Evolutionary conservation across 2,329 filamentous ascomycete species (phyloP).

Genomic region (Sarocladium strictum): DNA sequence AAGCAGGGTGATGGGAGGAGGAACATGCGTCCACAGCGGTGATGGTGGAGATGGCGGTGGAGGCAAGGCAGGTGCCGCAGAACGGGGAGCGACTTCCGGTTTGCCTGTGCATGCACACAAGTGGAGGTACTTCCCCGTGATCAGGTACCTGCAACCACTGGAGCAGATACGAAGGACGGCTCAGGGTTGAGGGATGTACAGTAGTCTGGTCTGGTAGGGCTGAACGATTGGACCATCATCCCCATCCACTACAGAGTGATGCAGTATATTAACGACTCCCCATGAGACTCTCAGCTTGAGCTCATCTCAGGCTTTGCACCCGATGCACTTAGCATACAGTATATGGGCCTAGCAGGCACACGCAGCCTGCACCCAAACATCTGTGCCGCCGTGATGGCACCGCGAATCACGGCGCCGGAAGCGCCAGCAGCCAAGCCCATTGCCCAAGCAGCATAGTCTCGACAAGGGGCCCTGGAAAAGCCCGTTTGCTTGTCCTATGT

Average conservation of each 20-base stretch:
- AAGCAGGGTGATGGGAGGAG: neutral
- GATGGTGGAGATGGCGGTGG: slow-evolving; percentile 6
- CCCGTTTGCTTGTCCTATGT: too few relatives aligned
- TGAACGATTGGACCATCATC: neutral
- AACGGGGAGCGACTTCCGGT: neutral
- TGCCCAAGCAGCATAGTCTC: neutral
- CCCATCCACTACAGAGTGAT: too few relatives aligned
- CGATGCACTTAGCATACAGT: neutral
- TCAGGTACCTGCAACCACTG: neutral
- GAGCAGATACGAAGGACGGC: too few relatives aligned
- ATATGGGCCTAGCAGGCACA: neutral
- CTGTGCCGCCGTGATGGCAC: neutral
- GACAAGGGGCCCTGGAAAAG: neutral
- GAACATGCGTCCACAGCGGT: neutral
- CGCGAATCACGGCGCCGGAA: neutral
- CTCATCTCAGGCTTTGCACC: neutral
- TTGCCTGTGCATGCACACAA: neutral
- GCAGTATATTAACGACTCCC: too few relatives aligned
- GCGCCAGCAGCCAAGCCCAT: slow-evolving; percentile 2
- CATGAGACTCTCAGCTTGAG: too few relatives aligned
- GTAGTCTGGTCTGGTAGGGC: neutral
- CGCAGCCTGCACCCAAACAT: neutral
- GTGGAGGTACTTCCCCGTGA: slow-evolving; percentile 2
- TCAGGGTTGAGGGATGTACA: neutral
- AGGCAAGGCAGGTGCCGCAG: neutral